A percentile compares a stretch with the other conserved stretches of the same genome.
Conservation (phyloP, 2,329 filamentous ascomycete genomes). For the Paramyrothecium sp. region DNA sequence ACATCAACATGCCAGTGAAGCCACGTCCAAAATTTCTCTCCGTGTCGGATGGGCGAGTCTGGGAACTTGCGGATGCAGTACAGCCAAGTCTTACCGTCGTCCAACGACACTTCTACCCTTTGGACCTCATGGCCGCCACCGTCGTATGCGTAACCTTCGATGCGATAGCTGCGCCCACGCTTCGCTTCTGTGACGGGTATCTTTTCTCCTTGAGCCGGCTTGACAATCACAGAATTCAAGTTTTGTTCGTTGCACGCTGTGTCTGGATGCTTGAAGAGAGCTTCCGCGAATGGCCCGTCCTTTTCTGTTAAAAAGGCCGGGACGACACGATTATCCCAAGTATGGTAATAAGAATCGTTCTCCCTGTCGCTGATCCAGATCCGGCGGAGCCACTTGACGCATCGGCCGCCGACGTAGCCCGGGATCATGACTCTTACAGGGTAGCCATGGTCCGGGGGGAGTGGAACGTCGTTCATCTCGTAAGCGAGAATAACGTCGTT, state of each 20-base stretch:
- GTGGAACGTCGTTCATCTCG: conserved; percentile 40
- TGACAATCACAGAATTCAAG: conserved; percentile 45
- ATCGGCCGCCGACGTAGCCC: conserved; percentile 41
- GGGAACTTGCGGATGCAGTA: conserved; percentile 36
- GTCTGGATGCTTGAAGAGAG: conserved; percentile 45
- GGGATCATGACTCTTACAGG: conserved; percentile 39
- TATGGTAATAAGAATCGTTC: conserved; percentile 44
- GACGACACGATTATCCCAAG: conserved; percentile 51
- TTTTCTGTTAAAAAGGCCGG: conserved; percentile 47
- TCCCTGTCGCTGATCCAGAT: conserved; percentile 41
- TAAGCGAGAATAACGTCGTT: conserved; percentile 49
- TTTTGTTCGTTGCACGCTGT: conserved; percentile 48
- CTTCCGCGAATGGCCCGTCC: conserved; percentile 43
- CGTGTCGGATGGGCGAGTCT: conserved; percentile 46
- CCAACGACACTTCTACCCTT: conserved; percentile 45
- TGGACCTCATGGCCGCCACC: conserved; percentile 49
- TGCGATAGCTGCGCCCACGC: conserved; percentile 37
- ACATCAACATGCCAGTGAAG: conserved; percentile 51
- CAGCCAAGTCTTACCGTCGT: conserved; percentile 42
- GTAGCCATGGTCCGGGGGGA: conserved; percentile 45
- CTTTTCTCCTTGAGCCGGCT: conserved; percentile 43
- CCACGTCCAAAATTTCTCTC: conserved; percentile 55
- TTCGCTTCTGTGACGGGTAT: conserved; percentile 34
- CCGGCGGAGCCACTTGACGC: conserved; percentile 45
- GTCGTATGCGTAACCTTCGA: conserved; percentile 47